Evolutionary conservation across 306 rosid species (phyloP).

Genomic region (Myrica gale): DNA sequence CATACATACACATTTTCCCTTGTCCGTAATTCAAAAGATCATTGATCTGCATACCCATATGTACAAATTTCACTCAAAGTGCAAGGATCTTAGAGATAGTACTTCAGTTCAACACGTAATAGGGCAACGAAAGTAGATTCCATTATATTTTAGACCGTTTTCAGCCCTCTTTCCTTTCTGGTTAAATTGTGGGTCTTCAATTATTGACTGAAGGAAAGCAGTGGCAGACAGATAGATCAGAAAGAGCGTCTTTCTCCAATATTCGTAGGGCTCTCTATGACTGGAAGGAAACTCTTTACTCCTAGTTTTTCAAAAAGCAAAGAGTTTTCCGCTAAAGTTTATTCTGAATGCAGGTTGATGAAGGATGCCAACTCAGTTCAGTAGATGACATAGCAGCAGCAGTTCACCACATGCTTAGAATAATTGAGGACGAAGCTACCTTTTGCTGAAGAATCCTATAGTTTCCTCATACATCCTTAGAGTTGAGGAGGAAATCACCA

Average conservation of each 20-base stretch:
- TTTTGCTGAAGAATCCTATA: slow-evolving; percentile 28
- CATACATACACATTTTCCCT: not conserved
- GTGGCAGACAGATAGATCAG: not conserved
- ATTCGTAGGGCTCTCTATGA: slow-evolving; percentile 3
- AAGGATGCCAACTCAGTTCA: slow-evolving; percentile 69
- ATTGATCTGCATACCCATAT: not conserved
- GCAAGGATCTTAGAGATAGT: not conserved
- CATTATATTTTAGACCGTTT: not conserved
- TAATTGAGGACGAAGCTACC: slow-evolving; percentile 63
- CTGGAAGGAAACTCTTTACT: slow-evolving; percentile 10
- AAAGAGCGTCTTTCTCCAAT: not conserved
- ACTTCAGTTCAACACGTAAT: not conserved
- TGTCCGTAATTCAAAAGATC: not conserved
- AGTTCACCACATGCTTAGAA: slow-evolving; percentile 63
- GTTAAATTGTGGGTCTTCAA: not conserved
- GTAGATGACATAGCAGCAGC: slow-evolving; percentile 81
- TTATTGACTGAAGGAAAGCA: slow-evolving; percentile 5
- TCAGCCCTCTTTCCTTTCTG: not conserved
- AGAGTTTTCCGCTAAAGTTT: slow-evolving; percentile 13
- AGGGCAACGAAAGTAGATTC: no score
- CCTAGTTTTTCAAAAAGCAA: not conserved
- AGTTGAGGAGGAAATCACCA: slow-evolving; percentile 31
- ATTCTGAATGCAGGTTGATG: slow-evolving; percentile 64
- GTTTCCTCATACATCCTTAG: slow-evolving; percentile 19
- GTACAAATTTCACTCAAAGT: not conserved